A percentile compares a stretch with the other conserved stretches of the same genome.
Evolutionary conservation across 2,329 filamentous ascomycete genomes (phyloP).

Genomic region (Pseudogymnoascus sp.): DNA sequence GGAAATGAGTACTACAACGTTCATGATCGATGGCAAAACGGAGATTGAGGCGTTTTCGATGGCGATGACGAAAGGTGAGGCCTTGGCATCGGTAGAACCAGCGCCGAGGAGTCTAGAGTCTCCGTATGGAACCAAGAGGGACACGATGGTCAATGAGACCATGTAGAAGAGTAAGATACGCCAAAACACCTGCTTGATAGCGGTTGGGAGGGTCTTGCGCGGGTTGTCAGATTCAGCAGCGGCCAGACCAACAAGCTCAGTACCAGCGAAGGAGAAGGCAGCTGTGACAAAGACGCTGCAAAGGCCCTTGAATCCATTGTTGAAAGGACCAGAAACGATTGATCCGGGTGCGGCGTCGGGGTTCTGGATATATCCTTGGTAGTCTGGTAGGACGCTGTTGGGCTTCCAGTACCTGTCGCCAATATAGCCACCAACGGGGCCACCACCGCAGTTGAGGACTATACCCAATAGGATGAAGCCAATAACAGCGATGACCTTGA

Average conservation of each 20-base stretch:
- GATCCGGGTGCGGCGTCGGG: constrained; percentile 40
- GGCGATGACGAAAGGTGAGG: constrained; percentile 51
- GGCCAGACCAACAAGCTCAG: constrained; percentile 44
- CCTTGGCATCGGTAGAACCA: constrained; percentile 27
- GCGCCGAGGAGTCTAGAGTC: constrained; percentile 37
- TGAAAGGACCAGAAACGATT: constrained; percentile 33
- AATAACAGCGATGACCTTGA: constrained; percentile 74
- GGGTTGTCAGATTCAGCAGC: constrained; percentile 44
- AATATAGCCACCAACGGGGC: background rate
- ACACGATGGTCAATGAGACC: constrained; percentile 42
- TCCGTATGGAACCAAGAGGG: constrained; percentile 38
- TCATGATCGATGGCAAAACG: constrained; percentile 49
- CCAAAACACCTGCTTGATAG: constrained; percentile 48
- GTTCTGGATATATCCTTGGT: constrained; percentile 37
- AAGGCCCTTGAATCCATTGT: constrained; percentile 43
- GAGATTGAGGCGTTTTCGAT: constrained; percentile 43
- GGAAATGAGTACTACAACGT: constrained; percentile 49
- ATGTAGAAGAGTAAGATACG: constrained; percentile 46
- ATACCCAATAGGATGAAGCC: constrained; percentile 67
- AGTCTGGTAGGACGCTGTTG: constrained; percentile 37
- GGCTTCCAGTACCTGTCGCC: background rate
- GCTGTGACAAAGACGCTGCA: constrained; percentile 57
- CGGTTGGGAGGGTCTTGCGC: constrained; percentile 39
- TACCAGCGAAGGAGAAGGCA: constrained; percentile 46
- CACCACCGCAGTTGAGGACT: constrained; percentile 44